These are phyloP conservation scores for Linderniella brevidens DNA, from an alignment of 257 asterid species.

Conservation along the genomic window DNA sequence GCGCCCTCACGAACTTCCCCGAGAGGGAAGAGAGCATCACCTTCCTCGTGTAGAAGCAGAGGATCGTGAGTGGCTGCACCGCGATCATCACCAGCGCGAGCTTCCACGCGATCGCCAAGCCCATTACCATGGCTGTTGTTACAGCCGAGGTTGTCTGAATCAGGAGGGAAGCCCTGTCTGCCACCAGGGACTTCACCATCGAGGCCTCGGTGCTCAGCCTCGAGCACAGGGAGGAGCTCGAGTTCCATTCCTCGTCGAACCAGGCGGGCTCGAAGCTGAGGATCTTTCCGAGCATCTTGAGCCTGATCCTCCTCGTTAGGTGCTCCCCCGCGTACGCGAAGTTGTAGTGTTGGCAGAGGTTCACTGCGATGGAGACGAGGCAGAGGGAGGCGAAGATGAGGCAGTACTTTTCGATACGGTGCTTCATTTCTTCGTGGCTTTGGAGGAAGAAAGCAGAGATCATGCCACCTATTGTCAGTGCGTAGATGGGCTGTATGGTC, in stretches of 20 bases:
- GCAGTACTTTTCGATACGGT: slow-evolving; percentile 29
- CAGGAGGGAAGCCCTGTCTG: slow-evolving; percentile 64
- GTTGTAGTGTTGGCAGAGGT: slow-evolving; percentile 55
- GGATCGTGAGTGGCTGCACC: slow-evolving; percentile 57
- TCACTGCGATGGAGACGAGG: slow-evolving; percentile 43
- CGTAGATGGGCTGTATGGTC: slow-evolving; percentile 68
- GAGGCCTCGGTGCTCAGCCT: slow-evolving; percentile 84
- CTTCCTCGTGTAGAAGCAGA: slow-evolving; percentile 47
- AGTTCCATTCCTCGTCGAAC: slow-evolving; percentile 73
- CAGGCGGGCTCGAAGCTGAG: slow-evolving; percentile 84
- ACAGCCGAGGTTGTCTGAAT: slow-evolving; percentile 71
- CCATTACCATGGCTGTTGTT: slow-evolving; percentile 63
- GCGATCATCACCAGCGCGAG: slow-evolving; percentile 86
- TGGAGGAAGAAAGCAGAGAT: slow-evolving; percentile 45
- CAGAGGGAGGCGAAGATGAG: slow-evolving; percentile 54
- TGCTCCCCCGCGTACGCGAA: slow-evolving; percentile 91
- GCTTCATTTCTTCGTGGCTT: slow-evolving; percentile 44
- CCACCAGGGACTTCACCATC: slow-evolving; percentile 83
- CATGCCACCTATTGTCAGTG: slow-evolving; percentile 73
- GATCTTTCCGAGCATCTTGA: slow-evolving; percentile 64
- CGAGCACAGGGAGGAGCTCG: slow-evolving; percentile 67
- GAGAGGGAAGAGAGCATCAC: slow-evolving; percentile 67
- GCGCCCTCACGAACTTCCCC: slow-evolving; percentile 48
- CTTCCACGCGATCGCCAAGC: slow-evolving; percentile 63
- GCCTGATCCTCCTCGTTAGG: slow-evolving; percentile 72